Conservation (phyloP, 805 yeast genomes). For the Lipomyces oligophaga region DNA sequence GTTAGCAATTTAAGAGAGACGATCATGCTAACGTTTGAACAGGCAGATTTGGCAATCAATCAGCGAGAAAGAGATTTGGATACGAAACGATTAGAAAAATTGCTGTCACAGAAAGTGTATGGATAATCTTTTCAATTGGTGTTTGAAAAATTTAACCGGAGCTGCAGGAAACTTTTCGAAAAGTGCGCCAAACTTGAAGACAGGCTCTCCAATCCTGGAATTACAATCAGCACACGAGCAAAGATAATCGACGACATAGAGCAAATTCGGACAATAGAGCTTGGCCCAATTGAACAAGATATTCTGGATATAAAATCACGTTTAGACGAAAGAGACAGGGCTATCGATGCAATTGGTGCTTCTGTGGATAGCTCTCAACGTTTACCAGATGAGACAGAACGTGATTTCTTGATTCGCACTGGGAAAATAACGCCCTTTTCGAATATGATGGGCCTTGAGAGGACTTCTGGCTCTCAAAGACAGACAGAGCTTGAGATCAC, state of each 20-base stretch:
- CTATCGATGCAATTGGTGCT: constrained; percentile 16
- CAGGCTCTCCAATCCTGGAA: constrained; percentile 49
- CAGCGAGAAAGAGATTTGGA: constrained; percentile 70
- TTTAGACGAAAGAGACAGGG: constrained; percentile 37
- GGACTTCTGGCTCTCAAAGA: constrained; percentile 35
- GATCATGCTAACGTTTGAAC: constrained; percentile 27
- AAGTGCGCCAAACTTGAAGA: constrained; percentile 49
- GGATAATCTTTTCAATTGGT: neutral
- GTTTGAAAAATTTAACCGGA: neutral
- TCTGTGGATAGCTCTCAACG: constrained; percentile 34
- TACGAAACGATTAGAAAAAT: constrained; percentile 65
- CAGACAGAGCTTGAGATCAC: constrained; percentile 21
- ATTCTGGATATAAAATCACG: constrained; percentile 57
- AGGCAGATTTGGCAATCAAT: constrained; percentile 61
- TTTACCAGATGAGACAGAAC: constrained; percentile 69
- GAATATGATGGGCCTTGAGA: constrained; percentile 54
- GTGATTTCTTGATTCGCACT: constrained; percentile 76
- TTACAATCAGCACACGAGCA: constrained; percentile 63
- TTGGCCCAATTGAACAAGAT: constrained; percentile 56
- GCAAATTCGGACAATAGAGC: constrained; percentile 46
- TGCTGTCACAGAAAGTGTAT: constrained; percentile 44
- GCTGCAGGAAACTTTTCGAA: constrained; percentile 39
- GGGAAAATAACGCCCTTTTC: constrained; percentile 96
- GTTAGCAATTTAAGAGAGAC: neutral
- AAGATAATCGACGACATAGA: constrained; percentile 52